phyloP scores from a whole-genome alignment of 345 rosid species.

The Populus deltoides region DNA sequence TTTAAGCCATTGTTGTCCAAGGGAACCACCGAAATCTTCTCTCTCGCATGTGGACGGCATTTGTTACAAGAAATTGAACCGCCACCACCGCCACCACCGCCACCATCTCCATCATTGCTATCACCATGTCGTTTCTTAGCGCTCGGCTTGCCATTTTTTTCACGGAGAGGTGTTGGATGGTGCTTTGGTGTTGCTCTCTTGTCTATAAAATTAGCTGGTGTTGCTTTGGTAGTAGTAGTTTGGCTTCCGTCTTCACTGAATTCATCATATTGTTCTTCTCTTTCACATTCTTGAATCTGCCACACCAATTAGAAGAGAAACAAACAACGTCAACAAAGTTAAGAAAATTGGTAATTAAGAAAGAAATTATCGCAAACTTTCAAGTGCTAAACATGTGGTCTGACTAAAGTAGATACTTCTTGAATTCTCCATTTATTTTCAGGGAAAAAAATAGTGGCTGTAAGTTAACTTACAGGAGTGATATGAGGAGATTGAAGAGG shows the following conservation, averaged over 20 bases:
- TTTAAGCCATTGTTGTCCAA: conserved; percentile 53
- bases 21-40: conserved; percentile 79
- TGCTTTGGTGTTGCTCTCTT: conserved; percentile 37
- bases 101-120: conserved; percentile 1
- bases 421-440: background rate
- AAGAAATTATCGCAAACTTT: background rate
- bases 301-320: background rate
- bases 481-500: conserved; percentile 52
- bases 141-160: conserved; percentile 31
- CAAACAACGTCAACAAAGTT: background rate
- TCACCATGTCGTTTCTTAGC: conserved; percentile 47
- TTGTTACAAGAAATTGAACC: conserved; percentile 76
- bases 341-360: background rate
- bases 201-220: conserved; percentile 10
- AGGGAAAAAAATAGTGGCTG: conserved; percentile 12
- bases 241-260: conserved; percentile 11
- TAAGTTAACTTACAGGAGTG: conserved; percentile 62
- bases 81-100: conserved; percentile 16
- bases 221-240: background rate
- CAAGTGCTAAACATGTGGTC: background rate
- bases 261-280: conserved; percentile 46
- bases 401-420: background rate
- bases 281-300: conserved; percentile 85
- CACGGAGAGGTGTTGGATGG: conserved; percentile 63
- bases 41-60: conserved; percentile 75